Conservation (phyloP, 192 early-diverging fungal species). For the Coemansia asiatica region DNA sequence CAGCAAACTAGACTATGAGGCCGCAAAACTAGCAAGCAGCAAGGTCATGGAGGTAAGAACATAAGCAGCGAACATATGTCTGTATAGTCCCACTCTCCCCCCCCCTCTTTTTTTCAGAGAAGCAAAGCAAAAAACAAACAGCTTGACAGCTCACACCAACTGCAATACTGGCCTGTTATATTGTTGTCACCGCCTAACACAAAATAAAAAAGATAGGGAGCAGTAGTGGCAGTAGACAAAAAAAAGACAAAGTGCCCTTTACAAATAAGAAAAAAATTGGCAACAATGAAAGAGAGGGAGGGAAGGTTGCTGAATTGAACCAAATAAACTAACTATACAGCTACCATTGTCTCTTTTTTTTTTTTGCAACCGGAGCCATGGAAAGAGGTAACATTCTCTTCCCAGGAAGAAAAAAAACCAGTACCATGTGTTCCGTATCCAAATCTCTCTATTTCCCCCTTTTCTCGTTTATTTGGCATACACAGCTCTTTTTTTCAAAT, state of each 20-base stretch:
- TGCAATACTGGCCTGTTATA: too few relatives aligned
- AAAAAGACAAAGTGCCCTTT: not conserved
- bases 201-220: not conserved
- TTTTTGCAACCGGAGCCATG: not conserved
- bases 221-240: not conserved
- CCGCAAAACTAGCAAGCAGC: constrained; percentile 46
- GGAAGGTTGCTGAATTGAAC: not conserved
- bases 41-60: constrained; percentile 52
- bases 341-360: not conserved
- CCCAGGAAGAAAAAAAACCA: too few relatives aligned
- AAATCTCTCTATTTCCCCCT: too few relatives aligned
- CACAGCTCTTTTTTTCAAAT: too few relatives aligned
- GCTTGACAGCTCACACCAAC: not conserved
- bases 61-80: not conserved
- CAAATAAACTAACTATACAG: not conserved
- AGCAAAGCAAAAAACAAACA: not conserved
- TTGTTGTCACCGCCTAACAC: not conserved
- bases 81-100: not conserved
- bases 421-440: too few relatives aligned
- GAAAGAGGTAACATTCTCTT: not conserved
- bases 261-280: not conserved
- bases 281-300: not conserved
- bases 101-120: not conserved
- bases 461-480: too few relatives aligned
- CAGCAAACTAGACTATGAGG: constrained; percentile 52